Percentiles rank a stretch among this genome's conserved stretches.
These are phyloP conservation scores for Rhododendron ovatum DNA, from an alignment of 148 eudicot species.

Conservation along the genomic window DNA sequence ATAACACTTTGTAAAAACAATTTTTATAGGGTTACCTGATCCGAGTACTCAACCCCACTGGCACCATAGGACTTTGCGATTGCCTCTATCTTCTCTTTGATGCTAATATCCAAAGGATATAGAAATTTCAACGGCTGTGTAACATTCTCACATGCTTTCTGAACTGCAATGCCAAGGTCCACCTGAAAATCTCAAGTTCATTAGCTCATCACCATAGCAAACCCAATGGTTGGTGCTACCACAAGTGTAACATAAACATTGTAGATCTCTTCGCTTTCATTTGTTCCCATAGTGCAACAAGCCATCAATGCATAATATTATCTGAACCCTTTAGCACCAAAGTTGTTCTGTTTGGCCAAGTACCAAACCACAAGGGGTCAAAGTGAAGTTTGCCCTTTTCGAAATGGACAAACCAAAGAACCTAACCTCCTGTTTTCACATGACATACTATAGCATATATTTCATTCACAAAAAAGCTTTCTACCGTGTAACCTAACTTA, in stretches of 20 bases:
- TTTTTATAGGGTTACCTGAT: conserved; percentile 48
- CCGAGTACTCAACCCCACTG: conserved; percentile 90
- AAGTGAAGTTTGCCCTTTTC: not conserved
- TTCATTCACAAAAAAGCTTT: not conserved
- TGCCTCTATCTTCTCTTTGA: conserved; percentile 97
- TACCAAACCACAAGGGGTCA: not conserved
- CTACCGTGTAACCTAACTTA: not conserved
- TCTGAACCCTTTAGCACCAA: not conserved
- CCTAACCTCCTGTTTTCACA: not conserved
- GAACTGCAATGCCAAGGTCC: conserved; percentile 94
- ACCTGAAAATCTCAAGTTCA: conserved; percentile 42
- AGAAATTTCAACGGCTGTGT: conserved; percentile 73
- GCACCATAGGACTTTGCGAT: conserved; percentile 98
- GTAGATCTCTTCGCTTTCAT: not conserved
- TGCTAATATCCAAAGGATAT: conserved; percentile 78
- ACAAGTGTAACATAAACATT: not conserved
- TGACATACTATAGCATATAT: not conserved
- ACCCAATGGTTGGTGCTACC: not conserved
- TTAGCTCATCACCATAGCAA: not conserved
- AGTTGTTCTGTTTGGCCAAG: not conserved
- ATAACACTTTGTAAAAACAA: too few species aligned
- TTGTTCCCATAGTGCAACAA: not conserved
- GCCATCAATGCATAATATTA: not conserved
- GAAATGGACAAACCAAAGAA: not conserved
- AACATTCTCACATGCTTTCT: conserved; percentile 85